Evolutionary conservation across 2,329 filamentous ascomycete species (phyloP), one percentile per base, ranked within the genome.

Genomic region (Trichoderma sp.): DNA sequence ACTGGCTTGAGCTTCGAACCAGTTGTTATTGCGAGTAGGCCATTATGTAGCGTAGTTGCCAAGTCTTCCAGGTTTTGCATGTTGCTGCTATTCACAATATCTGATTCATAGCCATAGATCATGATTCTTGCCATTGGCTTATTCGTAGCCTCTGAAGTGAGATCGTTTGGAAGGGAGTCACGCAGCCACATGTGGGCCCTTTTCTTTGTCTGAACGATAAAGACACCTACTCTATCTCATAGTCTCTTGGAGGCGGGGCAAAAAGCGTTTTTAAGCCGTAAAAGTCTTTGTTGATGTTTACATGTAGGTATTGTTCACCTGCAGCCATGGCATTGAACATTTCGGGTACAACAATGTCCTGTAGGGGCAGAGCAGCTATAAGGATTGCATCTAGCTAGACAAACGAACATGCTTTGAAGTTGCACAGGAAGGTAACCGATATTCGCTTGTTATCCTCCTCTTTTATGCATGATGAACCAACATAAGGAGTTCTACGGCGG

Each of bases 111-210:
- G 10, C 77, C 76, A 68, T 75, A 78, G 11, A 72, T 72, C 52
- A 78, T 71, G 7, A 78, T 68, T 24, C 76, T 70, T 1, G 73
- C 75, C 2, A 58, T 69, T 24, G 68, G 59, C 6, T 24, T 7
- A 8, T 52, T 19, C 13, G n/a, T 56, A n/a, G 5, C 27, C 11
- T 60, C 43, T 16, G 10, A 24, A 10, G n/a, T 60, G 10, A 78
- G 33, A 69, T 76, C 71, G 16, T 68, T 31, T 2, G 74, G 72
- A 3, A 78, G 74, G 1, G 72, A 58, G 67, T 79, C 76, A 29
- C 73, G 72, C 14, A 78, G 71, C 77, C 77, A 79, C 76, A 78
- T 77, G 52, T 76, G 69, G 6, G 37, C 11, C 74, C 73, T 10
- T 61, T 71, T 47, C 68, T 70, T 29, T 75, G 73, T 68, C 76